Evolutionary conservation across 2,329 filamentous ascomycete genomes (phyloP), one percentile per base, ranked within the genome.

Genomic region (Ophiocordyceps australis): DNA sequence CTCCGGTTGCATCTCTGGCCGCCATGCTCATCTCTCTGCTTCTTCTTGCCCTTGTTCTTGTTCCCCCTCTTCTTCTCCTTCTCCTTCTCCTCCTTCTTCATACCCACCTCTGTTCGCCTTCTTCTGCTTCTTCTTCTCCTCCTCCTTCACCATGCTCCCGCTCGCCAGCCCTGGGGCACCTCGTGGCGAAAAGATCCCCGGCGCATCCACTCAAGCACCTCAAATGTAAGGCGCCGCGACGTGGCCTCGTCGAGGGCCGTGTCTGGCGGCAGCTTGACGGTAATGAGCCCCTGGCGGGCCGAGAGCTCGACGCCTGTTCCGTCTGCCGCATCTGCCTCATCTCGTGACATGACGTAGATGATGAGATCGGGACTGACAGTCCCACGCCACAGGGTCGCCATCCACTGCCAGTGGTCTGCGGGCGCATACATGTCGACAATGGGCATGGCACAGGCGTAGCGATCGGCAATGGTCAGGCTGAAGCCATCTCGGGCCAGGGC

Each of bases 361-460:
- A 77, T 77, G 23, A 86, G 54, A 47, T 95, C 86, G 0, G 86
- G 72, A 0, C 78, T 81, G 2, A 85, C 63, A 28, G 80, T 77
- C 8, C 82, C 81, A 8, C 85, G 73, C 86, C 86, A 95, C 14
- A 94, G 65, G 22, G 79, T 86, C 19, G 86, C 86, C 59, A 89
- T 82, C 86, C 86, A 95, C 48, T 91, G 79, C 83, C 86, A 95
- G 52, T 95, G 86, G 40, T 92, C 83, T n/a, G 78, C 64, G 0
- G 79, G 73, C 11, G 71, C 66, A 46, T 91, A 93, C 6, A 64
- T 60, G 42, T 92, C 83, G 12, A 62, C 56, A 36, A 91, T 82
- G 2, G 78, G 75, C 22, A 85, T 71, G 10, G 62, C 58, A 28
- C 67, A 70, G 2, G 83, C 78, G 45, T 76, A 86, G 24, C 62